A percentile compares a stretch with the other conserved stretches of the same genome.
Conservation (phyloP, 345 rosid genomes). For the Lepidium africanum region DNA sequence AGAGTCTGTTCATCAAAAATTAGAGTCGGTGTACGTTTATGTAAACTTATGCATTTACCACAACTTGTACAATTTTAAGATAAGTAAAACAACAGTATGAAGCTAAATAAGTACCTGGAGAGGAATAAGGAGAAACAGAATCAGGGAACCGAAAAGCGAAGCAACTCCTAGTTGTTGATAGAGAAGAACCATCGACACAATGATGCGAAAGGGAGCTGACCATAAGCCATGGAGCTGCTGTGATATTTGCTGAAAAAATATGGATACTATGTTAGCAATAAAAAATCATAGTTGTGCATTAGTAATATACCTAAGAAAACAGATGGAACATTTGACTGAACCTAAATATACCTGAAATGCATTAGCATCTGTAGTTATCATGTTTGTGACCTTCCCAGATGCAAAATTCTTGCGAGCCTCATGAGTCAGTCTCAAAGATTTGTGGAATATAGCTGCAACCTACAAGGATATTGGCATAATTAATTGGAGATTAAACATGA, state of each 20-base stretch:
- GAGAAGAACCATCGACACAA: slow-evolving; percentile 72
- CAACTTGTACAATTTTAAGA: not conserved
- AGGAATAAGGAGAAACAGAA: slow-evolving; percentile 77
- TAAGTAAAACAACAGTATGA: not conserved
- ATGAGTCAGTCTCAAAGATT: slow-evolving; percentile 75
- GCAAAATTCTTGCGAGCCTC: slow-evolving; percentile 78
- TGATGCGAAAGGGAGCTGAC: slow-evolving; percentile 96
- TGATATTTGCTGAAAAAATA: slow-evolving; percentile 56
- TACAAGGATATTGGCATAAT: slow-evolving; percentile 20
- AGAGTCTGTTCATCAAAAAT: slow-evolving; percentile 46
- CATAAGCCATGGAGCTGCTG: slow-evolving; percentile 83
- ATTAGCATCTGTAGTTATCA: slow-evolving; percentile 94
- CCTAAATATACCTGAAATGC: slow-evolving; percentile 62
- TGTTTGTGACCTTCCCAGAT: slow-evolving; percentile 86
- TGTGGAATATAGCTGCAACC: slow-evolving; percentile 94
- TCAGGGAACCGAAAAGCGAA: slow-evolving; percentile 71
- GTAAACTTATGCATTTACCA: not conserved
- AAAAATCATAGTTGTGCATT: not conserved
- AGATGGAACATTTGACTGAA: not conserved
- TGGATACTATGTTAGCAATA: slow-evolving; percentile 1
- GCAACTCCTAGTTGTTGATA: slow-evolving; percentile 88
- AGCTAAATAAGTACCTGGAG: slow-evolving; percentile 47
- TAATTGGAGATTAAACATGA: not conserved
- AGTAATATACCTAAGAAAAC: not conserved
- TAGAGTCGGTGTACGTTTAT: not conserved